Base-by-base conservation (phyloP, 2,329 filamentous ascomycete genomes). In the Neofusicoccum ribis region DNA sequence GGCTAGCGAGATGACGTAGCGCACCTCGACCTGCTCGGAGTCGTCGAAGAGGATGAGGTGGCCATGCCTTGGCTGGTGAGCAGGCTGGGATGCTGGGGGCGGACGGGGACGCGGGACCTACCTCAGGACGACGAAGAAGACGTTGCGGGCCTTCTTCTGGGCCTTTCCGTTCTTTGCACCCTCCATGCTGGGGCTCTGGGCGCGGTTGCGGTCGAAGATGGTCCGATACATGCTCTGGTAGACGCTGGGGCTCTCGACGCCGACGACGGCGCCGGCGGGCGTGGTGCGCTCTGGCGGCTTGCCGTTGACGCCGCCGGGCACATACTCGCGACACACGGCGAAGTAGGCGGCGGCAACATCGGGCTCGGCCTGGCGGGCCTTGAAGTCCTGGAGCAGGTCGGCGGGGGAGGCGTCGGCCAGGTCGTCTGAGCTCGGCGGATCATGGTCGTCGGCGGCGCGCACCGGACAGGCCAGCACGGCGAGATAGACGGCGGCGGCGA, bases 31-130 rank as follows among this genome's bases (percentile, higher is more conserved):
- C 77, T 98, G 93, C 70, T 96, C 92, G 62, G 92, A 89, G 73
- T 98, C 93, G 75, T 99, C 95, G 77, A 97, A 99, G 9, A 99
- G 87, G 92, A 99, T 97, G 59, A 99, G 81, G 75, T 98, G 93
- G 43, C 94, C 93, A 78, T 97, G 93, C 74, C 93, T 93, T 60
- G 59, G 66, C 56, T 27, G 56, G 65, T 68, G 61, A 68, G 66
- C 65, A 43, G 46, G 63, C 64, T 54, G 66, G 58, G 15, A 63
- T 27, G 59, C 31, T 6, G 17, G 46, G 39, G 6, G 20, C 23
- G 39, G 47, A 52, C 43, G 51, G 36, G 17, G 54, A 60, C 3
- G 31, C 11, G 15, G 17, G 14, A 77, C 83, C 68, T 82, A 94
- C 91, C 93, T 89, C 67, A 97, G 78, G 54, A 97, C 92, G 59